Evolutionary conservation across 306 rosid species (phyloP).

Genomic region (Vachellia collinsii): DNA sequence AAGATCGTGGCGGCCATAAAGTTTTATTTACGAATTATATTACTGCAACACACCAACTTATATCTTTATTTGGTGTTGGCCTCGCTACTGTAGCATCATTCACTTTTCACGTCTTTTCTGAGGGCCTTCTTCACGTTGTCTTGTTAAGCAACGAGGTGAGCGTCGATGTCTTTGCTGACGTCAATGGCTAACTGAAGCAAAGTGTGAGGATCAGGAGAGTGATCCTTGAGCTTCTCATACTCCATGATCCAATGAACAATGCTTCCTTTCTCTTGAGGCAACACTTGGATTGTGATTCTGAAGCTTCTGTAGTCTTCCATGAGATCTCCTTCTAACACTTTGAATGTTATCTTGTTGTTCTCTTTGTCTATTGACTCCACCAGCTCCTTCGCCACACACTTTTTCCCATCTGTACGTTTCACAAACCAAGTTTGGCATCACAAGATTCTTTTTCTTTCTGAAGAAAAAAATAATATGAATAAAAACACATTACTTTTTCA

Average conservation of each 20-base stretch:
- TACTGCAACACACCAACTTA: too few relatives aligned
- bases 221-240: conserved; percentile 48
- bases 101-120: too few relatives aligned
- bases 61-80: too few relatives aligned
- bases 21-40: too few relatives aligned
- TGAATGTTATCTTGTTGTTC: conserved; percentile 41
- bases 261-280: conserved; percentile 45
- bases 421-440: not conserved
- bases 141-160: conserved; percentile 28
- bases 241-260: conserved; percentile 42
- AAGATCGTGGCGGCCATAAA: too few relatives aligned
- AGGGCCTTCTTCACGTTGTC: not conserved
- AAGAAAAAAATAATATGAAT: too few relatives aligned
- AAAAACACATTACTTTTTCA: too few relatives aligned
- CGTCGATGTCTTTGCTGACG: conserved; percentile 34
- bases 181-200: conserved; percentile 25
- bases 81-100: too few relatives aligned
- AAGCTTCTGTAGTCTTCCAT: conserved; percentile 43
- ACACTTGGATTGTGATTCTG: not conserved
- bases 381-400: conserved; percentile 38
- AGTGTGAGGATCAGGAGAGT: conserved; percentile 45
- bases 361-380: conserved; percentile 46
- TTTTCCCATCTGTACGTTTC: conserved; percentile 42
- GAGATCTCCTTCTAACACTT: conserved; percentile 46
- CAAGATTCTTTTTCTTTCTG: not conserved